Base-by-base conservation (phyloP, 306 rosid species). In the Corylus heterophylla region DNA sequence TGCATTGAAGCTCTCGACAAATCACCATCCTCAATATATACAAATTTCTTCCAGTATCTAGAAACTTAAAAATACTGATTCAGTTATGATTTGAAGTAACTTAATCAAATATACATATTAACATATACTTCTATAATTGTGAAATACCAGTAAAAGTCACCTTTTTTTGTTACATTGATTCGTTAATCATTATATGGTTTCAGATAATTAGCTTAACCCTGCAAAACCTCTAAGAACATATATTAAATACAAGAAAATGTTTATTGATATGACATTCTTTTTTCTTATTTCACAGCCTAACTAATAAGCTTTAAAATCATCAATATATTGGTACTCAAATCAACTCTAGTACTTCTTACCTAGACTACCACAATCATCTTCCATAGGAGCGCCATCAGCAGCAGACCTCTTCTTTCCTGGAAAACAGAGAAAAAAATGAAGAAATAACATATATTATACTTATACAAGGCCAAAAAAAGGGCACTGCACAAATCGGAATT, bases 331-430 rank as follows among this genome's bases (percentile, higher is more conserved):
- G 71, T 16, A 73, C 47, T 51, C 18, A 37, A 78, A 63, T 29
- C 42, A 17, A 71, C 51, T 77, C 79, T 42, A 47, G n/a, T 18
- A 37, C 56, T 56, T 74, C 88, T 81, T 77, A 88, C 89, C 84
- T 18, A 44, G 37, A 49, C 45, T 74, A 51, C 61, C 86, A 20
- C 16, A 17, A 73, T 29, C 31, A 56, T 56, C 81, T 62, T 63
- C 67, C 50, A 52, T 64, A 78, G 48, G 14, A 39, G 78, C 63
- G 61, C 49, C 77, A 52, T 17, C 71, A n/a, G 42, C 55, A 42
- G 45, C 4, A 12, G 55, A 54, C 62, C 67, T 48, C 71, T 48
- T 75, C 50, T 78, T 72, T 67, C 81, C 91, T 88, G 81, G 37
- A 85, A 49, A 39, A 66, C 7, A 70, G n/a, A 45, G 1, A 69